Conservation (phyloP, 2,329 filamentous ascomycete genomes). For the Botrytis fabae region DNA sequence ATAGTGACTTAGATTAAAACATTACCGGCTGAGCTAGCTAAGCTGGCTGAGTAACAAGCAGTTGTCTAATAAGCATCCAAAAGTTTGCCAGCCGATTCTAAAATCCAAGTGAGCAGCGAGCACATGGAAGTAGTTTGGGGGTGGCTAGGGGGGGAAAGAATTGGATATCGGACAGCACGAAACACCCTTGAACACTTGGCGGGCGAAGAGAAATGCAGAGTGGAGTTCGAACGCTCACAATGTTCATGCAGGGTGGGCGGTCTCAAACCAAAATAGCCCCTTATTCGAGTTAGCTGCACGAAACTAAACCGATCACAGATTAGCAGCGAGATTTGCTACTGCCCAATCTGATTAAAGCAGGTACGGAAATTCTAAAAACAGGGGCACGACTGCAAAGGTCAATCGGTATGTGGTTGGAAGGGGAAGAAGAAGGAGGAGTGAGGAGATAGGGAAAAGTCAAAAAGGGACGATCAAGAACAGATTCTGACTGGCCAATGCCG, state of each 20-base stretch:
- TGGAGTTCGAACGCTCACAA: neutral
- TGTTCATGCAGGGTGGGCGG: conserved; percentile 4
- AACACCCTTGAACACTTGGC: conserved; percentile 10
- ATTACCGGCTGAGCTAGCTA: neutral
- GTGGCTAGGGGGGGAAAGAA: neutral
- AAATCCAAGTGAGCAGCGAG: neutral
- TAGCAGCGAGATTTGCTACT: neutral
- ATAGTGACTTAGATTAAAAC: neutral
- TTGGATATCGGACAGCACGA: neutral
- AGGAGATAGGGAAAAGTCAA: neutral
- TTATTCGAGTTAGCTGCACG: neutral
- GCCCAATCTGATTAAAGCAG: conserved; percentile 15
- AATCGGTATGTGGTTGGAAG: neutral
- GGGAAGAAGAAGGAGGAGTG: neutral
- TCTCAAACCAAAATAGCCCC: conserved; percentile 17
- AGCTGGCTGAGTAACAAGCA: conserved; percentile 1
- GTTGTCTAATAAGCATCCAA: neutral
- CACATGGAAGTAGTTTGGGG: neutral
- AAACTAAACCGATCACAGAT: neutral
- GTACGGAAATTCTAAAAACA: conserved; percentile 1
- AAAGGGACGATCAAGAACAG: neutral
- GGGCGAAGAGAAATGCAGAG: neutral
- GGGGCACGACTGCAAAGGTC: neutral
- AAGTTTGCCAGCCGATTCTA: neutral
- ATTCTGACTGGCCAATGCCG: neutral